Base-by-base conservation (phyloP, 176 grass and related monocot species). In the Zea mays region DNA sequence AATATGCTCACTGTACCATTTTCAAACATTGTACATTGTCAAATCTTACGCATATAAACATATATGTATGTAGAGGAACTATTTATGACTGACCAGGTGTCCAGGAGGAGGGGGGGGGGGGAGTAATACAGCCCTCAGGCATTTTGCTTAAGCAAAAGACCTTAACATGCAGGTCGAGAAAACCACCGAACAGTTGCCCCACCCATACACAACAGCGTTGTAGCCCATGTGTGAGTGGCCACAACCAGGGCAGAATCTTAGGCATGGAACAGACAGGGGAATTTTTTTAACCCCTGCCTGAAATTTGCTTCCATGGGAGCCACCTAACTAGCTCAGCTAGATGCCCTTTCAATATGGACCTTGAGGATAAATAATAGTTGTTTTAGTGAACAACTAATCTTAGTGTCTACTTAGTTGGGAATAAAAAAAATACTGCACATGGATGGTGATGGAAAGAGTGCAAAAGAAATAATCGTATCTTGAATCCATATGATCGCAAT, bases 341-440 rank as follows among this genome's bases (percentile, higher is more conserved):
- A 39, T 3, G 38, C 38, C 38, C 38, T 39, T 39, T 39, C 4
- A 4, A 3, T 39, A 39, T 3, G 38, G 38, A 39, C 38, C 38
- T 58, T 10, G 46, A 72, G 70, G 71, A 33, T 12, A 77, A 55
- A 7, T 67, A 67, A 59, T 78, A 19, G 35, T 67, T 68, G 7
- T 41, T 66, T 66, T 16, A 41, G 37, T 44, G 57, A 78, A 42
- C 14, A 79, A 36, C 19, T 62, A 68, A 61, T 79, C 65, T 43
- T 51, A 43, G 21, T n/a, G 67, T 60, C 76, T 86, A 5, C 48
- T 67, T 80, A 68, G 73, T n/a, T 65, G 63, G 36, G 63, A 40
- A 65, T 65, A 1, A 37, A 34, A 34, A 27, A 12, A 64, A 45
- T 64, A 21, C 1, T 41, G 7, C 76, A 17, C 71, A 9, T 44